A percentile compares a stretch with the other conserved stretches of the same genome.
Evolutionary conservation across 805 yeast species (phyloP).

Genomic region (Yarrowia sp.): DNA sequence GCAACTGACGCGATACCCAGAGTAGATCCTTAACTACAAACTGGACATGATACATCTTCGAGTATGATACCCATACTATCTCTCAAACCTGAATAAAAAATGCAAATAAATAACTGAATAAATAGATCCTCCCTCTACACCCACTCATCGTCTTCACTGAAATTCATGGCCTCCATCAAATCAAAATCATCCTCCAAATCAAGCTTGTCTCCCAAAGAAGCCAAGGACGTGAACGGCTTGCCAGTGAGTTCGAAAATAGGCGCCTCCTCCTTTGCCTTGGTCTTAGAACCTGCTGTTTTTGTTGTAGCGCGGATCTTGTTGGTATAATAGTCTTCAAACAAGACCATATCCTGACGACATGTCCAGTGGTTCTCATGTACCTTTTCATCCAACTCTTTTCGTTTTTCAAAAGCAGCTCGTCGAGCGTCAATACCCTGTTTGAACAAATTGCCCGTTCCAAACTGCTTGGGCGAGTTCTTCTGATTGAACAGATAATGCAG

Average conservation of each 20-base stretch:
- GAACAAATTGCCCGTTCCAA: background rate
- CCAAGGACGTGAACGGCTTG: background rate
- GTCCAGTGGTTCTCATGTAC: background rate
- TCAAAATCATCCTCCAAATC: conserved; percentile 9
- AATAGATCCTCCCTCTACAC: background rate
- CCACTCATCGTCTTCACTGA: background rate
- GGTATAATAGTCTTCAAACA: conserved; percentile 5
- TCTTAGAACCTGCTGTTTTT: background rate
- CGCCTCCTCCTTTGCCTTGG: background rate
- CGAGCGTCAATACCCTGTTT: conserved; percentile 10
- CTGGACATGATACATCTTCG: no score
- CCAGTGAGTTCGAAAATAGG: background rate
- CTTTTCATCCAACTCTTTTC: background rate
- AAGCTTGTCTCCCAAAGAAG: background rate
- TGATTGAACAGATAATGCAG: background rate
- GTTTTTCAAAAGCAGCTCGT: background rate
- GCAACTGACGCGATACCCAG: no score
- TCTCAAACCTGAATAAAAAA: background rate
- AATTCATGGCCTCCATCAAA: conserved; percentile 1
- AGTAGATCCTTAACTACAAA: no score
- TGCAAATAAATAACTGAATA: background rate
- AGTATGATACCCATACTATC: no score
- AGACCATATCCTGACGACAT: background rate
- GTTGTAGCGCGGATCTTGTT: background rate
- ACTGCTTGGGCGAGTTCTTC: background rate